Evolutionary conservation across 345 rosid genomes (phyloP).

Genomic region (Brassica cretica): DNA sequence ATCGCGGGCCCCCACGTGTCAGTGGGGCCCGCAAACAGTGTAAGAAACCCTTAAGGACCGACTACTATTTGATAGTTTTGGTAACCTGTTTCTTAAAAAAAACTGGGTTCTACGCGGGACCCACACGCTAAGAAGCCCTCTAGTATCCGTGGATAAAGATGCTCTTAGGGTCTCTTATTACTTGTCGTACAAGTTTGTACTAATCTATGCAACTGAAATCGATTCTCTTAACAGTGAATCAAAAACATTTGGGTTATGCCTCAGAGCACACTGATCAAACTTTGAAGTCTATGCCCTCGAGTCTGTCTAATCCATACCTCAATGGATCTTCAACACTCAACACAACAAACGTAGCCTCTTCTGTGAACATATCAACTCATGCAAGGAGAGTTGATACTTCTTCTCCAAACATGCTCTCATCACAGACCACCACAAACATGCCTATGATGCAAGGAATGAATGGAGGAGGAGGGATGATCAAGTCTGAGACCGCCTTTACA

Average conservation of each 20-base stretch:
- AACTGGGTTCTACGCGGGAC: too few species aligned
- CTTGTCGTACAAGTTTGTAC: not conserved
- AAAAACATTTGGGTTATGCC: slow-evolving; percentile 59
- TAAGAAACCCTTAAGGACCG: too few species aligned
- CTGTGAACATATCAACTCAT: slow-evolving; percentile 70
- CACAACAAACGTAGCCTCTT: slow-evolving; percentile 54
- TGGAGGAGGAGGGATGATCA: slow-evolving; percentile 63
- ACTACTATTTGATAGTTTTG: too few species aligned
- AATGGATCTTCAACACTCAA: slow-evolving; percentile 72
- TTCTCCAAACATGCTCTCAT: slow-evolving; percentile 57
- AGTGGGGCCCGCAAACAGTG: too few species aligned
- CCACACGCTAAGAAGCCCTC: too few species aligned
- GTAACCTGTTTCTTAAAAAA: too few species aligned
- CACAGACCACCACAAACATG: slow-evolving; percentile 71
- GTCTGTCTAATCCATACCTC: slow-evolving; percentile 56
- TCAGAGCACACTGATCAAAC: slow-evolving; percentile 55
- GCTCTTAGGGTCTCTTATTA: too few species aligned
- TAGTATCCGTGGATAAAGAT: too few species aligned
- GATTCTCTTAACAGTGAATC: slow-evolving; percentile 56
- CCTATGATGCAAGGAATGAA: slow-evolving; percentile 77
- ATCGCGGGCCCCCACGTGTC: too few species aligned
- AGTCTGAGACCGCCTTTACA: slow-evolving; percentile 72
- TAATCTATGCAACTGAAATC: slow-evolving; percentile 24
- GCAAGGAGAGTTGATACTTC: slow-evolving; percentile 62
- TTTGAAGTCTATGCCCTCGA: slow-evolving; percentile 54